Evolutionary conservation across 177 flowering plant genomes (phyloP), one percentile per base, ranked within the genome.

Genomic region (Vitis hybrid): DNA sequence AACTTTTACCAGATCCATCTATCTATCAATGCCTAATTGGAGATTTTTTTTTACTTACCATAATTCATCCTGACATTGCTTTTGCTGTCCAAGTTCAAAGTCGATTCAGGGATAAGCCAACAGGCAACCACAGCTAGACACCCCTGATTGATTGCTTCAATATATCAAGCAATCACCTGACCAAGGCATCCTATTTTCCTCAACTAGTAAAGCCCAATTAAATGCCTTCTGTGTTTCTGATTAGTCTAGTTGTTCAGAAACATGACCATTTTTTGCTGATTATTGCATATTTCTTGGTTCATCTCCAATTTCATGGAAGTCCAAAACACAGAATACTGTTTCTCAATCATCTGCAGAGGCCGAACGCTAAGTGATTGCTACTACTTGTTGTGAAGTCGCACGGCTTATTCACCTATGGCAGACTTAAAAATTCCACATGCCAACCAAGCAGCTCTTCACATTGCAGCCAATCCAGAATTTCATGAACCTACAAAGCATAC

Each of bases 161-260:
- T 66, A 51, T 55, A 9, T 66, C 9, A 66, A 66, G 69, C 5
- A 16, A 15, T 16, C 15, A 3, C 69, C 69, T 7, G 59, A 59
- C 7, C 48, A 66, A 51, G 69, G 69, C 2, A 10, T 66, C 3
- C 53, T 66, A 3, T 31, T 51, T 9, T 18, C 60, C 1, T 20
- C 58, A 5, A 52, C 15, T 12, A 15, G 26, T 2, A 5, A 48
- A 4, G 48, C 15, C 29, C 10, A 13, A 4, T 12, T 66, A 8
- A 20, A 10, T 11, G 69, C 69, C 5, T 66, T 13, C 11, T 26
- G 60, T 52, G 69, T 22, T 26, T 12, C 59, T 5, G 59, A 51
- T 22, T 66, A 39, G 69, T 48, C 48, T 7, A 14, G 58, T 52
- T 66, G 69, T 52, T 48, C 60, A 19, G 10, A 6, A 20, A 45